Evolutionary conservation across 495 filamentous ascomycete genomes (phyloP), one percentile per base, ranked within the genome.

Genomic region (Achaetomiella virescens): DNA sequence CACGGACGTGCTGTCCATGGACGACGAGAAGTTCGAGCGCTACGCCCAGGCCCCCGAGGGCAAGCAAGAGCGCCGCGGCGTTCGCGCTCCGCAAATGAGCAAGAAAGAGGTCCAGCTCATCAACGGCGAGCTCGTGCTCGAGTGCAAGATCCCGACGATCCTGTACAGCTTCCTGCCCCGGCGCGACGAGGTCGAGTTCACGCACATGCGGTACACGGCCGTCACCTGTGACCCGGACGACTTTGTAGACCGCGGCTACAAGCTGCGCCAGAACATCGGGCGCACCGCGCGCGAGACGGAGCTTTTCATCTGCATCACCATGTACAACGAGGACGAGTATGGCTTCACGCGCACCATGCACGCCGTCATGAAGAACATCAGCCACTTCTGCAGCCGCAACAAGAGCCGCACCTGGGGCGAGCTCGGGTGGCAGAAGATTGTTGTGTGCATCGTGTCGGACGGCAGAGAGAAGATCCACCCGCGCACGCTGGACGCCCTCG

Each of bases 151-250:
- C 47, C 95, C 95, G 1, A 97, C 95, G 0, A 99, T 97, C 62
- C 77, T 97, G 9, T 91, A 97, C 76, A 91, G 87, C 63, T 97
- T 97, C 71, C 75, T 97, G 44, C 95, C 95, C 0, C 81, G 91
- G 31, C 80, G 91, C 24, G 90, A 97, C 68, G 91, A 95, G 59
- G 82, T 89, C 46, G 95, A 99, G 70, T 99, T 97, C 68, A 99
- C 95, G 1, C 92, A 99, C 68, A 97, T 97, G 95, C 87, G 95
- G n/a, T 99, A 99, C 66, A 97, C 95, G 29, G 95, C 95, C n/a
- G 93, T 96, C 35, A 99, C 95, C 1, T 97, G 92, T 65, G 95
- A 99, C 66, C 95, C 95, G 0, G 91, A 97, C 67, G 91, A 99
- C 64, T 99, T 95, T 60, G 85, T 88, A 0, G 76, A 81, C 15